phyloP scores from a whole-genome alignment of 306 rosid genomes.

The Purshia tridentata region DNA sequence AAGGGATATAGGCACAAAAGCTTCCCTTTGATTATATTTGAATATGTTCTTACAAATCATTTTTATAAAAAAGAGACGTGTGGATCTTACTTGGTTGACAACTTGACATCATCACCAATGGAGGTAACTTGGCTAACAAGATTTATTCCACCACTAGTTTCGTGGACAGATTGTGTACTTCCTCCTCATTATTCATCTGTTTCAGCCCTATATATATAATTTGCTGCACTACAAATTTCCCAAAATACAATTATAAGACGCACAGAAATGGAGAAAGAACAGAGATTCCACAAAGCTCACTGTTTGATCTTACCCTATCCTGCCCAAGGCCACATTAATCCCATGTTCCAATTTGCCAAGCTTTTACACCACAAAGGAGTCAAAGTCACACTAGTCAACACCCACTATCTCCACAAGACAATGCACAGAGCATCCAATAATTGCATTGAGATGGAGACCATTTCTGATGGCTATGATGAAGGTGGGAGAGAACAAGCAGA shows the following conservation, averaged over 20 bases:
- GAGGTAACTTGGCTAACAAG: not conserved
- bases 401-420: constrained; percentile 19
- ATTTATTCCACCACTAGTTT: not conserved
- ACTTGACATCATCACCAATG: not conserved
- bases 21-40: not conserved
- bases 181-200: not conserved
- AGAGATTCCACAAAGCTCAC: constrained; percentile 26
- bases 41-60: not conserved
- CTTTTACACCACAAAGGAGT: constrained; percentile 34
- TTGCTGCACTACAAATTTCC: not conserved
- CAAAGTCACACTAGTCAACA: constrained; percentile 28
- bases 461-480: constrained; percentile 48
- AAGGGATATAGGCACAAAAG: not conserved
- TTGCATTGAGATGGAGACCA: constrained; percentile 24
- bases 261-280: constrained; percentile 24
- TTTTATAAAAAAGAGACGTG: not conserved
- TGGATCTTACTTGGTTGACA: not conserved
- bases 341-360: constrained; percentile 38
- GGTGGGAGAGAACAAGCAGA: not conserved
- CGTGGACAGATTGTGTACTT: constrained; percentile 7
- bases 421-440: not conserved
- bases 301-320: constrained; percentile 39
- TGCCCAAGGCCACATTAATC: constrained; percentile 41
- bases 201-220: not conserved
- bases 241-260: too few species aligned